Conservation (phyloP, 768 basidiomycete species). For the Leucosporidium creatinivorum region DNA sequence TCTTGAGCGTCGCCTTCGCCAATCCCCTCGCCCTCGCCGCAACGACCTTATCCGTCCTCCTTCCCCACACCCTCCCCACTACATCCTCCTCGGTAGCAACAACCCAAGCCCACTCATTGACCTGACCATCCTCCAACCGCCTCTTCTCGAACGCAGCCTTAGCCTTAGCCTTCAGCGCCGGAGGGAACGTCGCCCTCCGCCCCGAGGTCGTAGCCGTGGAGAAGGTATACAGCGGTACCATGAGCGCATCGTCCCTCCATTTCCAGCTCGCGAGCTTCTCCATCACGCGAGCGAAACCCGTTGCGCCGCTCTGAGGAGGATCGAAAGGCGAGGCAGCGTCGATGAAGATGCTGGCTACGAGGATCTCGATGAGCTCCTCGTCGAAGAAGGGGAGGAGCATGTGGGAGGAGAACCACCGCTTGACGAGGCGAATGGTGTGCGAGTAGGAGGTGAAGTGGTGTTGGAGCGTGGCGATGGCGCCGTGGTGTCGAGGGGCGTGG, state of each 20-base stretch:
- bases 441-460: slow-evolving; percentile 74
- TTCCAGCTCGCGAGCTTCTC: slow-evolving; percentile 65
- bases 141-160: slow-evolving; percentile 40
- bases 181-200: slow-evolving; percentile 39
- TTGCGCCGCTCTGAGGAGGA: slow-evolving; percentile 62
- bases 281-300: slow-evolving; percentile 59
- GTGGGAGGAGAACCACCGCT: slow-evolving; percentile 87
- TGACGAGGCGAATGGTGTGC: slow-evolving; percentile 75
- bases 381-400: slow-evolving; percentile 65
- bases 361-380: slow-evolving; percentile 72
- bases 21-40: slow-evolving; percentile 65
- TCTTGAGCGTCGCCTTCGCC: slow-evolving; percentile 65
- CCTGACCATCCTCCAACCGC: slow-evolving; percentile 41
- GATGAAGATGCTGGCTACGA: slow-evolving; percentile 73
- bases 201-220: slow-evolving; percentile 38
- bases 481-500: slow-evolving; percentile 75
- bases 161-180: slow-evolving; percentile 37
- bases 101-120: slow-evolving; percentile 57
- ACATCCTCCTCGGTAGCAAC: slow-evolving; percentile 70
- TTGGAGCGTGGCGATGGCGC: slow-evolving; percentile 66
- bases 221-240: slow-evolving; percentile 62
- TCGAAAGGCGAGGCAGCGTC: slow-evolving; percentile 45
- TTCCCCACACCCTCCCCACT: slow-evolving; percentile 70
- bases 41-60: slow-evolving; percentile 56
- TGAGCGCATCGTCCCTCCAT: slow-evolving; percentile 55